Conservation (phyloP, 768 basidiomycete genomes). For the Galerina marginata region DNA sequence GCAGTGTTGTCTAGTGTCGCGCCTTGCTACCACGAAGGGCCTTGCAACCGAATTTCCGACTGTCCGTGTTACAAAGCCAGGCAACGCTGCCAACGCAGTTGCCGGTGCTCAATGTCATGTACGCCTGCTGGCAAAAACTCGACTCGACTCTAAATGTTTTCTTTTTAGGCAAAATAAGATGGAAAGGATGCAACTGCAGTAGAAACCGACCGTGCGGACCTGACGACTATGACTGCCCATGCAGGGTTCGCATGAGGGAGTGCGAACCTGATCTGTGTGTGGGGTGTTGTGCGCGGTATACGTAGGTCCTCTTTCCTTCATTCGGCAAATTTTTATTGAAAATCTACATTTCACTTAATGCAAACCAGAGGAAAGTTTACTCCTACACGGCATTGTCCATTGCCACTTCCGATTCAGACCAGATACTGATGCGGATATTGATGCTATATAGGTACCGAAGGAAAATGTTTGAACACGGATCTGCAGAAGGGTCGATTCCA, state of each 20-base stretch:
- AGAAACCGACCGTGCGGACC: constrained; percentile 24
- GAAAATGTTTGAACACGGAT: constrained; percentile 22
- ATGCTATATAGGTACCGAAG: neutral
- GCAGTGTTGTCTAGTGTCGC: constrained; percentile 24
- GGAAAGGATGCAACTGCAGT: constrained; percentile 47
- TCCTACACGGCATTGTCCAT: too few species aligned
- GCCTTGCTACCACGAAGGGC: constrained; percentile 54
- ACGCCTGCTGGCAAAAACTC: constrained; percentile 14
- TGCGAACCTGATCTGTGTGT: constrained; percentile 60
- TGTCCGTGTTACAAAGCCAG: constrained; percentile 47
- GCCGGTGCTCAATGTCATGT: constrained; percentile 52
- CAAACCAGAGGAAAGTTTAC: too few species aligned
- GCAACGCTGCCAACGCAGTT: constrained; percentile 52
- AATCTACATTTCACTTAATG: too few species aligned
- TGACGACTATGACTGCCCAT: constrained; percentile 36
- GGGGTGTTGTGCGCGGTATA: constrained; percentile 47
- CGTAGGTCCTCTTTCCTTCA: neutral
- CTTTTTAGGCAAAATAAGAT: constrained; percentile 45
- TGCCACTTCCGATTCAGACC: too few species aligned
- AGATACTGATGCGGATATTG: too few species aligned
- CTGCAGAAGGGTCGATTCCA: constrained; percentile 27
- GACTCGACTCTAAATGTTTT: neutral
- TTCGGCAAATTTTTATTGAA: constrained; percentile 6
- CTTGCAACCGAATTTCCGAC: constrained; percentile 40
- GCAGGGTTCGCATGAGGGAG: constrained; percentile 42